Base-by-base conservation (phyloP, 2,329 filamentous ascomycete species). In the Cladophialophora immunda region DNA sequence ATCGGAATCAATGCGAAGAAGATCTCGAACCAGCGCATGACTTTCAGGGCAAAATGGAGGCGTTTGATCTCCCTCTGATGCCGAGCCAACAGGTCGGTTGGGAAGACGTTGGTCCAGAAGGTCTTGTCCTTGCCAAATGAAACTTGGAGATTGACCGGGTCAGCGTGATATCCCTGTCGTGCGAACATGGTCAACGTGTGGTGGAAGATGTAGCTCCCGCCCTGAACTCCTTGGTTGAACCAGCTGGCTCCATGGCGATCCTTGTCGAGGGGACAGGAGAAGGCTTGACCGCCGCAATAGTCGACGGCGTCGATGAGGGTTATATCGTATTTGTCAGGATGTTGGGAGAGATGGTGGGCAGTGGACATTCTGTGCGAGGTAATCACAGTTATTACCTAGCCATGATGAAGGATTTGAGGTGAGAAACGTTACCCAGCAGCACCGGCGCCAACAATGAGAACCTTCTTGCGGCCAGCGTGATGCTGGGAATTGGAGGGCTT, bases 321-420 rank as follows among this genome's bases (percentile, higher is more conserved):
- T 13, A 92, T 82, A 52, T 87, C 84, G 78, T 89, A 92, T 69
- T 84, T 85, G 41, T 90, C 84, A 0, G 86, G 86, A 69, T 91
- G 88, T 56, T 90, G 84, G 55, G 88, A 84, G 30, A 92, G 82
- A 32, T 89, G 89, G 32, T 89, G 84, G 11, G 89, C 89, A 34
- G 65, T 55, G 5, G 66, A 64, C 71, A 70, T 73, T n/a, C 64
- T 67, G 36, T 13, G 34, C 4, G 32, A 45, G 45, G 19, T 15
- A n/a, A 45, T 15, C n/a, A 29, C 34, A 25, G 36, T 59, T 32
- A 59, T 27, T 25, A n/a, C 15, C 36, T 41, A n/a, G 1, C 34
- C 27, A 34, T 64, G n/a, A 57, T 27, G 29, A 32, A 13, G 22
- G 19, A 15, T 47, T 32, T 52, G 15, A 5, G n/a, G 8, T 19